Evolutionary conservation across 2,329 filamentous ascomycete species (phyloP).

Genomic region (Atkinsonella texensis): DNA sequence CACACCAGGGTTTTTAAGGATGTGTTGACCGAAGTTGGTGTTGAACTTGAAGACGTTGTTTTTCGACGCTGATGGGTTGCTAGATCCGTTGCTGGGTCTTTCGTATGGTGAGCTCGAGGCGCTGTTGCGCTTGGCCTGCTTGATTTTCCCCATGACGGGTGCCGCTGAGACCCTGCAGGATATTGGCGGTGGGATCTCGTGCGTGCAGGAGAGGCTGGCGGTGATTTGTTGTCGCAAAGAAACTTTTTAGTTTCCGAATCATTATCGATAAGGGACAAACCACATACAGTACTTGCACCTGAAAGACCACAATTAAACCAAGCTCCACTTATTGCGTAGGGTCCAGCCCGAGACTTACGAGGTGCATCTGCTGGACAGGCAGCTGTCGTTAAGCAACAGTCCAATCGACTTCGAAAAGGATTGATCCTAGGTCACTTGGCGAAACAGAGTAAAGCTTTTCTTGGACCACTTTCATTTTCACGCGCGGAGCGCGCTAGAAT

Average conservation of each 20-base stretch:
- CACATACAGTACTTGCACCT: too few relatives aligned
- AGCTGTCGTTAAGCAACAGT: background rate
- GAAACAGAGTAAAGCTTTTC: background rate
- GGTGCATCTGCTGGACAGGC: too few relatives aligned
- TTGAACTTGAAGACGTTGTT: constrained; percentile 98
- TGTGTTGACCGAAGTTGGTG: constrained; percentile 75
- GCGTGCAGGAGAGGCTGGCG: background rate
- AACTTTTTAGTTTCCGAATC: constrained; percentile 1
- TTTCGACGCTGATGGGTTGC: constrained; percentile 17
- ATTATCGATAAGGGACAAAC: constrained; percentile 14
- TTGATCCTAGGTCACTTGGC: too few relatives aligned
- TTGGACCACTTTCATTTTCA: background rate
- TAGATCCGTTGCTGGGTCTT: constrained; percentile 17
- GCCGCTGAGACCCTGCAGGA: constrained; percentile 1
- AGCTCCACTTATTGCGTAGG: background rate
- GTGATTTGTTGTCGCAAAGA: constrained; percentile 1
- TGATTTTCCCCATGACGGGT: constrained; percentile 39
- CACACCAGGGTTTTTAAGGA: constrained; percentile 84
- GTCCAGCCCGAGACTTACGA: background rate
- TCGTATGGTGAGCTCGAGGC: constrained; percentile 32
- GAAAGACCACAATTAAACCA: background rate
- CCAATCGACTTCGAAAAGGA: background rate
- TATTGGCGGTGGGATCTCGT: constrained; percentile 4
- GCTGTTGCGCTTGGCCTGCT: constrained; percentile 39
- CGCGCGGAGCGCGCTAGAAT: constrained; percentile 4